These are phyloP conservation scores for Cornus florida DNA, from an alignment of 148 eudicot genomes.

Conservation along the genomic window DNA sequence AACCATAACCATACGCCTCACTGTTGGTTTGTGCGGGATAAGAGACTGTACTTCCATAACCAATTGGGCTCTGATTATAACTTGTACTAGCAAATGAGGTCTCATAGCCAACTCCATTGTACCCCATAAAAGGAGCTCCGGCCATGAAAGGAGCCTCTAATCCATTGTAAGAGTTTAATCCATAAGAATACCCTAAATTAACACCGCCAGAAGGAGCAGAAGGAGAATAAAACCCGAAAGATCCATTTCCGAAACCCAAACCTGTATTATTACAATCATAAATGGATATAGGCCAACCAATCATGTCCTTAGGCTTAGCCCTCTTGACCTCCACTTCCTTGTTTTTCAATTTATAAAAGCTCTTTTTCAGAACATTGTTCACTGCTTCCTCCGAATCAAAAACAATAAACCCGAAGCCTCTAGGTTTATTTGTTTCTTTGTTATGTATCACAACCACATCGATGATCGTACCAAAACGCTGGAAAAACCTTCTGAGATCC, in stretches of 20 bases:
- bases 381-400: constrained; percentile 16
- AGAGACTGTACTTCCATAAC: background rate
- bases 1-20: background rate
- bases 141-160: background rate
- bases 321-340: constrained; percentile 16
- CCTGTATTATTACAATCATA: background rate
- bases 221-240: background rate
- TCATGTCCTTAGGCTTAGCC: constrained; percentile 4
- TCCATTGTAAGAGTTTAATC: background rate
- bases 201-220: background rate
- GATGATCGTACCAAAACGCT: constrained; percentile 3
- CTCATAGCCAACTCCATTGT: background rate
- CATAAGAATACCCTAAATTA: background rate
- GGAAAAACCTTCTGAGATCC: constrained; percentile 13
- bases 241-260: background rate
- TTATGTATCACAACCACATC: constrained; percentile 16
- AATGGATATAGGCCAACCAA: background rate
- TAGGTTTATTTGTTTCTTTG: constrained; percentile 1
- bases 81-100: background rate
- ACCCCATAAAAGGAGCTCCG: background rate
- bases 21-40: background rate
- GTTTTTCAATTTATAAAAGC: constrained; percentile 8
- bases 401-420: constrained; percentile 22
- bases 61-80: background rate
- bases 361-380: constrained; percentile 2